Conservation (phyloP, 2,329 filamentous ascomycete species). For the Colletotrichum scovillei region DNA sequence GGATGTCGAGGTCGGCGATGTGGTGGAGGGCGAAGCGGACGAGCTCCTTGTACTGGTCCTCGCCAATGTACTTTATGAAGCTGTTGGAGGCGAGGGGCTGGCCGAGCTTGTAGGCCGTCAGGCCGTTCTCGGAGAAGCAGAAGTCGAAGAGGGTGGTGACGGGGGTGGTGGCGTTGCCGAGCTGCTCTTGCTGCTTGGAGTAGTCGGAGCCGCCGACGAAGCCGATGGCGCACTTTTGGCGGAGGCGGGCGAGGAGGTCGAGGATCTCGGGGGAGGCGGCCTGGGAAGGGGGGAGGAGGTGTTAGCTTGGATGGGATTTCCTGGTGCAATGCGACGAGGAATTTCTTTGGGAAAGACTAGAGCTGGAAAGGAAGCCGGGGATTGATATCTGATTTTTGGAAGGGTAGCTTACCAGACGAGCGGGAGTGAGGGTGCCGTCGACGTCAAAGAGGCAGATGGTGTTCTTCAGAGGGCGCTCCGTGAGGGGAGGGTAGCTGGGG, state of each 20-base stretch:
- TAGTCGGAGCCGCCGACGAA: constrained; percentile 95
- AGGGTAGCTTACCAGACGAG: constrained; percentile 73
- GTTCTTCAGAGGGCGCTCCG: constrained; percentile 88
- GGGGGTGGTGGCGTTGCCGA: constrained; percentile 73
- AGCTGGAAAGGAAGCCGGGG: background rate
- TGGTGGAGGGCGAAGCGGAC: constrained; percentile 83
- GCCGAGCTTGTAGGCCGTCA: constrained; percentile 90
- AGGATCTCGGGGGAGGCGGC: constrained; percentile 84
- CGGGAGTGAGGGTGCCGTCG: constrained; percentile 88
- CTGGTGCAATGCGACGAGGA: background rate
- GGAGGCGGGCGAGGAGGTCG: constrained; percentile 79
- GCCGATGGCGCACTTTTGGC: constrained; percentile 89
- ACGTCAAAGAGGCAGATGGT: constrained; percentile 98
- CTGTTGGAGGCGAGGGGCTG: constrained; percentile 78
- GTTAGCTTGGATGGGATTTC: background rate
- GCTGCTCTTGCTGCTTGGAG: constrained; percentile 94
- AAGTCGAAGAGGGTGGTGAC: constrained; percentile 95
- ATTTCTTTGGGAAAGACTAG: background rate
- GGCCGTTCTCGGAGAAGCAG: constrained; percentile 96
- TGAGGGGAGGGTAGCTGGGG: constrained; percentile 76
- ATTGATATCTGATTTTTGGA: background rate
- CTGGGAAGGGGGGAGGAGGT: constrained; percentile 52
- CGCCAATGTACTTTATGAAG: constrained; percentile 94
- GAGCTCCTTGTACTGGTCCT: constrained; percentile 83
- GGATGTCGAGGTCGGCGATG: constrained; percentile 85